Base-by-base conservation (phyloP, 1,284 basidiomycete species). In the Pascua sp. region DNA sequence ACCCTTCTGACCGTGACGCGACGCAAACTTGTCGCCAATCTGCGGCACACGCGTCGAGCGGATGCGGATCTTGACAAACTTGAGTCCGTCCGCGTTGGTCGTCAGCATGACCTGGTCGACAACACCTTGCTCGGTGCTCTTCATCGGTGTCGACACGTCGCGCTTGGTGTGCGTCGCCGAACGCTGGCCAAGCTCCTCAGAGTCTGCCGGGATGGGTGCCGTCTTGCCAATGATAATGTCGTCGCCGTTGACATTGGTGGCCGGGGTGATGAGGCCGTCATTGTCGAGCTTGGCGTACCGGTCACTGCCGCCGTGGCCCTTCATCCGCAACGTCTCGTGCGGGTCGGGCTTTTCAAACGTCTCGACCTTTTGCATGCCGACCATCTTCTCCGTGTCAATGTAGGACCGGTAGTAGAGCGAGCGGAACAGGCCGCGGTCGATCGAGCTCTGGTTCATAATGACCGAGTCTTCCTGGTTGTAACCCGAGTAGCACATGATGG, bases 401-500 rank as follows among this genome's bases (percentile, higher is more conserved):
- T 98, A 98, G 62, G 91, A 93, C 67, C 96, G 86, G 78, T 97
- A 98, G 79, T 98, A 99, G 72, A 99, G 88, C 80, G 93, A 96
- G 37, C 95, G 86, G 88, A 99, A 98, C 40, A 99, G 83, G 60
- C 96, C 95, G 56, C 96, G 90, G 73, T 98, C 95, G 70, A 98
- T 91, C 17, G 95, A 96, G 64, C 89, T 92, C 79, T 99, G 95
- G 77, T 98, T 98, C 95, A 98, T 97, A 78, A 99, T 98, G 77
- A 99, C 95, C 64, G 96, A 98, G 84, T 98, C 96, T 86, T 98
- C 96, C 79, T 98, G 96, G 78, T 99, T 98, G 80, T 98, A 99
- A 39, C 95, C 95, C 67, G 93, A 97, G 79, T 98, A 98, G 72
- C 94, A 98, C 51, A 98, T 81, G 73, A 99, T 98, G 5, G 96